These are phyloP conservation scores for Bisporella sp. DNA, from an alignment of 2,329 filamentous ascomycete species.

Conservation along the genomic window DNA sequence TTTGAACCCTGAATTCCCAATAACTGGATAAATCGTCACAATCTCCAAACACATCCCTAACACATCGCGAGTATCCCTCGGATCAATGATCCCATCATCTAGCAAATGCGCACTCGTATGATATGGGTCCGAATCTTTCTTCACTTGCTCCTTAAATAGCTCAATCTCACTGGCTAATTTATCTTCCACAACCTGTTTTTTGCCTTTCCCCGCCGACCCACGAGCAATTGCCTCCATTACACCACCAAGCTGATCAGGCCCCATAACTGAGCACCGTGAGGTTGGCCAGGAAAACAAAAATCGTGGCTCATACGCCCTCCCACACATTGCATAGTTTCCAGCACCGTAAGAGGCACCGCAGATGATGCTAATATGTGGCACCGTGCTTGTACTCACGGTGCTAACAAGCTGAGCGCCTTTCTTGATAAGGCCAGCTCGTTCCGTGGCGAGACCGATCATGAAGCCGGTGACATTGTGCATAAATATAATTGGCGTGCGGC, in stretches of 20 bases:
- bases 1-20: not conserved
- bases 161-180: slow-evolving; percentile 21
- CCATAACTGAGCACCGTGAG: slow-evolving; percentile 35
- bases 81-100: slow-evolving; percentile 33
- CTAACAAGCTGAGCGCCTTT: slow-evolving; percentile 37
- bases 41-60: slow-evolving; percentile 31
- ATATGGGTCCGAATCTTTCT: slow-evolving; percentile 29
- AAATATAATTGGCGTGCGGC: slow-evolving; percentile 35
- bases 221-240: slow-evolving; percentile 31
- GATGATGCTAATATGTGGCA: slow-evolving; percentile 38
- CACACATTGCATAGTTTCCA: slow-evolving; percentile 41
- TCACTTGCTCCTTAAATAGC: slow-evolving; percentile 22
- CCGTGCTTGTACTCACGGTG: slow-evolving; percentile 35
- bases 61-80: slow-evolving; percentile 31
- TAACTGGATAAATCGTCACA: slow-evolving; percentile 11
- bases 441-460: slow-evolving; percentile 39
- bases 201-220: slow-evolving; percentile 22
- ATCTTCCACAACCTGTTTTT: slow-evolving; percentile 16
- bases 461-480: slow-evolving; percentile 42
- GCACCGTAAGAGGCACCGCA: slow-evolving; percentile 38
- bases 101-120: slow-evolving; percentile 27
- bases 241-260: slow-evolving; percentile 32
- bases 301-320: slow-evolving; percentile 33
- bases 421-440: slow-evolving; percentile 37
- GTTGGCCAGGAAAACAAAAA: slow-evolving; percentile 37